These are phyloP conservation scores for Phaffia australis DNA, from an alignment of 768 basidiomycete genomes.

Conservation along the genomic window DNA sequence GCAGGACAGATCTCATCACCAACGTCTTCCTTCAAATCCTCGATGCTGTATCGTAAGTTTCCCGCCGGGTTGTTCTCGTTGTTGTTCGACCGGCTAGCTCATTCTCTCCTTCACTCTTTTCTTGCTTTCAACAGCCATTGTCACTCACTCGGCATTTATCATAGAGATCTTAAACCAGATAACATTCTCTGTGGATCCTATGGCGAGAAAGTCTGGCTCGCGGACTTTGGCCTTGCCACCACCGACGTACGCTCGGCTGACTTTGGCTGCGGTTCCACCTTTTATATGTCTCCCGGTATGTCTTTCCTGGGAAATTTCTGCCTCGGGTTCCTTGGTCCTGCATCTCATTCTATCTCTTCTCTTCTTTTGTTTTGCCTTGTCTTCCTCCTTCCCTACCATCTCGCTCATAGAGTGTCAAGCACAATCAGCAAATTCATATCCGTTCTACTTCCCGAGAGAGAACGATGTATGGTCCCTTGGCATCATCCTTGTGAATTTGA, in stretches of 20 bases:
- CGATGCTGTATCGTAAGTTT: conserved; percentile 53
- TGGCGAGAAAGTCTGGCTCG: conserved; percentile 28
- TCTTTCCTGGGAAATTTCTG: background rate
- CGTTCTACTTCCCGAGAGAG: conserved; percentile 57
- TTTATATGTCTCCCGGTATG: conserved; percentile 78
- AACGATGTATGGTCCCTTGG: conserved; percentile 97
- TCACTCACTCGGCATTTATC: conserved; percentile 82
- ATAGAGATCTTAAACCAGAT: conserved; percentile 95
- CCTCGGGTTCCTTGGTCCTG: background rate
- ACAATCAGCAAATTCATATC: conserved; percentile 42
- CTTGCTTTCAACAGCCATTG: conserved; percentile 53
- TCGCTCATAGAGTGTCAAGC: conserved; percentile 44
- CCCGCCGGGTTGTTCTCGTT: no score
- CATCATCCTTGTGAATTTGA: conserved; percentile 64
- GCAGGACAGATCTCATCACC: conserved; percentile 52
- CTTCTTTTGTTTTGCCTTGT: background rate
- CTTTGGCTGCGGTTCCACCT: conserved; percentile 38
- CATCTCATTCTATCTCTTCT: conserved; percentile 19
- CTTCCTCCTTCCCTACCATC: background rate
- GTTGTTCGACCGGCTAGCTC: no score
- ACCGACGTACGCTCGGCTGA: conserved; percentile 33
- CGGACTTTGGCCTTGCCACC: conserved; percentile 39
- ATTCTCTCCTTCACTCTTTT: no score
- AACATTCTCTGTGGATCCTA: conserved; percentile 37
- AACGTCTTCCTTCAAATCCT: conserved; percentile 85